These are phyloP conservation scores for Pichia sp. DNA, from an alignment of 1,139 yeast species.

Conservation along the genomic window DNA sequence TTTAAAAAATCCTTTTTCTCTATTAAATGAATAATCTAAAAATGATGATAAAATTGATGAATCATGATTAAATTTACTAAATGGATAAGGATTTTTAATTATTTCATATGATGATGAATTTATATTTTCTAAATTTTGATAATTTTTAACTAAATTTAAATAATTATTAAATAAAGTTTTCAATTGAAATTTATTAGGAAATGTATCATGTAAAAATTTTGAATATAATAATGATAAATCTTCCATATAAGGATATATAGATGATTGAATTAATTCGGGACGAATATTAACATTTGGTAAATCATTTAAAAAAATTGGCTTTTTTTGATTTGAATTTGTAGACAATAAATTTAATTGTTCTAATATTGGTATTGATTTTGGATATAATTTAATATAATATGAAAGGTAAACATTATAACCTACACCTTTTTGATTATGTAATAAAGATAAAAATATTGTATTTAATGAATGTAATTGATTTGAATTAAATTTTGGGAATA, in stretches of 20 bases:
- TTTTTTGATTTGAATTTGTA: neutral
- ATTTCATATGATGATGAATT: too few species aligned
- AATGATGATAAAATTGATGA: conserved; percentile 18
- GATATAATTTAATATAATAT: conserved; percentile 12
- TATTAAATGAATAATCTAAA: conserved; percentile 11
- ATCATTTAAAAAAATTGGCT: neutral
- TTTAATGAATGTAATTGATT: conserved; percentile 9
- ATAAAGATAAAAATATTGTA: conserved; percentile 8
- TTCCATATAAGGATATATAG: conserved; percentile 7
- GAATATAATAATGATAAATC: conserved; percentile 11
- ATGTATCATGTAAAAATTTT: conserved; percentile 6
- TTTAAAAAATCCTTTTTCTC: conserved; percentile 1
- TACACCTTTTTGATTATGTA: conserved; percentile 5
- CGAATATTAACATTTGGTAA: conserved; percentile 11
- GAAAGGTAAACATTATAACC: conserved; percentile 7
- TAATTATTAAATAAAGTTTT: conserved; percentile 8
- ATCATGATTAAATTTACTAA: conserved; percentile 15
- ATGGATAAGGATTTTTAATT: conserved; percentile 11
- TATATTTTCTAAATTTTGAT: conserved; percentile 1
- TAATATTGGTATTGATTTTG: conserved; percentile 7
- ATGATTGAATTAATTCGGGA: conserved; percentile 4
- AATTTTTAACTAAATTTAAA: neutral
- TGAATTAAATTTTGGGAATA: neutral
- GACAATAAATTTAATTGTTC: conserved; percentile 4
- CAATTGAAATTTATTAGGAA: conserved; percentile 1